Conservation (phyloP, 345 rosid species). For the Angophora floribunda region DNA sequence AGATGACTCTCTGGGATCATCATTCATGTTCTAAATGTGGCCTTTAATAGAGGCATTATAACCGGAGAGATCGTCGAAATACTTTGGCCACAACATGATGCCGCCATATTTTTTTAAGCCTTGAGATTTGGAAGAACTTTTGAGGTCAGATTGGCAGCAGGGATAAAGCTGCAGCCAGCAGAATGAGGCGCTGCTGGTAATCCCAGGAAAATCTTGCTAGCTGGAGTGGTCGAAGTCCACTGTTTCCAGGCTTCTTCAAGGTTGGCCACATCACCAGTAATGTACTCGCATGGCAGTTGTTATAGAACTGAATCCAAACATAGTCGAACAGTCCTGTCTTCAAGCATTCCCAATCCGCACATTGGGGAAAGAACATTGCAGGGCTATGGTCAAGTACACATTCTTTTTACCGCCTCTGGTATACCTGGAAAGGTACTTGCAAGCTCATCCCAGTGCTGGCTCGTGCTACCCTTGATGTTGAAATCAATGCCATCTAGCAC, state of each 20-base stretch:
- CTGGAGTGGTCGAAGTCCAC: conserved; percentile 35
- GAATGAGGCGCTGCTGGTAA: conserved; percentile 45
- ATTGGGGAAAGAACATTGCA: conserved; percentile 54
- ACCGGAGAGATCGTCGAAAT: conserved; percentile 24
- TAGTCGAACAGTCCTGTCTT: conserved; percentile 43
- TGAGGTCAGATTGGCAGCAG: conserved; percentile 19
- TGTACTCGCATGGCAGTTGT: conserved; percentile 42
- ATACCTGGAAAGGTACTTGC: conserved; percentile 16
- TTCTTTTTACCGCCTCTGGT: conserved; percentile 16
- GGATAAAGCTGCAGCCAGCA: conserved; percentile 38
- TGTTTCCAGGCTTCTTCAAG: conserved; percentile 39
- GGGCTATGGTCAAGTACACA: conserved; percentile 52
- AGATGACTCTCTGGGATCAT: not conserved
- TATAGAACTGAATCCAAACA: conserved; percentile 52
- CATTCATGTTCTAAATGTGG: conserved; percentile 2
- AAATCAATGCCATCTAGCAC: conserved; percentile 47
- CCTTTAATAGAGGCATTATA: conserved; percentile 23
- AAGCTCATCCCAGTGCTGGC: conserved; percentile 27
- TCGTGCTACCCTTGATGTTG: conserved; percentile 32
- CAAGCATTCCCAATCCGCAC: conserved; percentile 25
- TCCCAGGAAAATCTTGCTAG: conserved; percentile 31
- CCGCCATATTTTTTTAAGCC: conserved; percentile 42
- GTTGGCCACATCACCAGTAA: conserved; percentile 10
- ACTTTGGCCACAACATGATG: conserved; percentile 46
- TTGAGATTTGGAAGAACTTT: conserved; percentile 27